Percentiles rank a stretch among this genome's conserved stretches.
Evolutionary conservation across 2,329 filamentous ascomycete species (phyloP).

Genomic region (Gyromitra esculenta): DNA sequence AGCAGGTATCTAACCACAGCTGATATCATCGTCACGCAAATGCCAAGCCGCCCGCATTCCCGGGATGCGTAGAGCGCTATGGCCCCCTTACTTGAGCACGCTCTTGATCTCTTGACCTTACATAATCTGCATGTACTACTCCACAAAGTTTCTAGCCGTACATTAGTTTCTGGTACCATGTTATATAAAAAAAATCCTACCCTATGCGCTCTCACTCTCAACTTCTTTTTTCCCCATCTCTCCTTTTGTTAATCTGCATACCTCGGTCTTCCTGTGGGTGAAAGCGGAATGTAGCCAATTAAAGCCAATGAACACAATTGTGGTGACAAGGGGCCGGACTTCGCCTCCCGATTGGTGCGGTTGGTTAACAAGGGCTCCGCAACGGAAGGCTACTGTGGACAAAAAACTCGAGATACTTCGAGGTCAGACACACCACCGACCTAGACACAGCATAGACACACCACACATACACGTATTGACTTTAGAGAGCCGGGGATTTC

Average conservation of each 20-base stretch:
- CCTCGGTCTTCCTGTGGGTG: slow-evolving; percentile 12
- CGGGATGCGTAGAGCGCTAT: slow-evolving; percentile 38
- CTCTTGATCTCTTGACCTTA: slow-evolving; percentile 13
- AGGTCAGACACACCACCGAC: slow-evolving; percentile 20
- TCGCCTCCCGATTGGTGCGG: slow-evolving; percentile 45
- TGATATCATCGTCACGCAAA: slow-evolving; percentile 52
- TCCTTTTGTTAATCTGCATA: slow-evolving; percentile 1
- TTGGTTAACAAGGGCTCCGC: slow-evolving; percentile 30
- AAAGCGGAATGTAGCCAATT: slow-evolving; percentile 25
- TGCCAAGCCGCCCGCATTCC: slow-evolving; percentile 39
- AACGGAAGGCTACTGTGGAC: slow-evolving; percentile 45
- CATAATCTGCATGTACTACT: slow-evolving; percentile 31
- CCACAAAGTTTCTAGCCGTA: slow-evolving; percentile 19
- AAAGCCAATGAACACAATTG: slow-evolving; percentile 19
- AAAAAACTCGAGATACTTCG: slow-evolving; percentile 41
- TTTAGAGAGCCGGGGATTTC: slow-evolving; percentile 28
- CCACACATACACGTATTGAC: slow-evolving; percentile 26
- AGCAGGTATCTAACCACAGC: slow-evolving; percentile 45
- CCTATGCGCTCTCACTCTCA: slow-evolving; percentile 37
- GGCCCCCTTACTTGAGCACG: slow-evolving; percentile 33
- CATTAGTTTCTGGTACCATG: slow-evolving; percentile 20
- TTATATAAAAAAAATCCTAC: slow-evolving; percentile 31
- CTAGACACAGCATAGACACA: background rate
- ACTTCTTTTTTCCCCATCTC: background rate
- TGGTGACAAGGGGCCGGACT: slow-evolving; percentile 39